Evolutionary conservation across 768 basidiomycete species (phyloP).

Genomic region (Cubamyces sp.): DNA sequence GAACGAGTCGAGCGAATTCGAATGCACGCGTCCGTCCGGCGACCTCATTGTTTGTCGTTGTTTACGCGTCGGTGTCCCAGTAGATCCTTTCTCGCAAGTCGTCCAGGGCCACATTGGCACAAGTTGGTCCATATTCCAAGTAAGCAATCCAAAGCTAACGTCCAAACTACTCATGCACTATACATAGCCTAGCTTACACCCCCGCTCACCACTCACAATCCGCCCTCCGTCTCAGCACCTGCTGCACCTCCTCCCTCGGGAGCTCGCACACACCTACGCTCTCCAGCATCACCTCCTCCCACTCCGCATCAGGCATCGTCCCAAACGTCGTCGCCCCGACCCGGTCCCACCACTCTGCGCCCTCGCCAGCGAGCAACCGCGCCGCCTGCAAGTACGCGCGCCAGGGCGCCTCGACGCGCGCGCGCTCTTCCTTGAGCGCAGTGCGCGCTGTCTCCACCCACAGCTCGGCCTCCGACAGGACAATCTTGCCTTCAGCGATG

Average conservation of each 20-base stretch:
- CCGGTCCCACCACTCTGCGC: conserved; percentile 48
- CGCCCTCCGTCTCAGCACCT: conserved; percentile 52
- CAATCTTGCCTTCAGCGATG: conserved; percentile 58
- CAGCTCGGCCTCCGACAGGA: conserved; percentile 74
- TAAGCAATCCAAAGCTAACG: neutral
- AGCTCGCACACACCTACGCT: conserved; percentile 65
- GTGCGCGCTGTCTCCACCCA: conserved; percentile 81
- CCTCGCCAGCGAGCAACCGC: conserved; percentile 65
- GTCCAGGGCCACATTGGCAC: neutral
- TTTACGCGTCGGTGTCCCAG: conserved; percentile 14
- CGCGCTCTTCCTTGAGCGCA: conserved; percentile 53
- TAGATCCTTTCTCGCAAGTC: neutral
- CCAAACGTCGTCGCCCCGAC: conserved; percentile 56
- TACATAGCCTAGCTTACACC: neutral
- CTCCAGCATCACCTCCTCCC: conserved; percentile 58
- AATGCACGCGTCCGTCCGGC: conserved; percentile 8
- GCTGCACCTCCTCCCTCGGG: conserved; percentile 60
- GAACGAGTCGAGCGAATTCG: neutral
- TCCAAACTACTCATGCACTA: neutral
- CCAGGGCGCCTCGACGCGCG: conserved; percentile 76
- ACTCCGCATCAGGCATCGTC: conserved; percentile 39
- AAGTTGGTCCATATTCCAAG: neutral
- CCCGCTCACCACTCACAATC: conserved; percentile 38
- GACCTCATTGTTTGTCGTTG: conserved; percentile 2
- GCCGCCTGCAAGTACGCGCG: conserved; percentile 69